phyloP scores from a whole-genome alignment of 78 protist genomes.

The Dictyostelium discoideum region DNA sequence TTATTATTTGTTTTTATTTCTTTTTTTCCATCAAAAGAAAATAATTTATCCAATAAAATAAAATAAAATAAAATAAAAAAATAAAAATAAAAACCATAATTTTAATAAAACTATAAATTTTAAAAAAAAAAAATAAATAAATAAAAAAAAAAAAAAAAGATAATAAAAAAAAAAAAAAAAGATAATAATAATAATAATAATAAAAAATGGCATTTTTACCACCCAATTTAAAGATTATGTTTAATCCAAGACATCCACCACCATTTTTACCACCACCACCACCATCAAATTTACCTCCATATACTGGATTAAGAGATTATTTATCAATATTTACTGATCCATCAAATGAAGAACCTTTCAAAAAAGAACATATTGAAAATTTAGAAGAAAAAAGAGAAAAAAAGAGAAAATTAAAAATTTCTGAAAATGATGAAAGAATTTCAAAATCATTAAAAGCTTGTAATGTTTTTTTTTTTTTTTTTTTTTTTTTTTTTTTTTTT shows the following conservation, averaged over 20 bases:
- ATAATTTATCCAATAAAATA: no score
- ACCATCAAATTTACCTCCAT: slow-evolving; percentile 22
- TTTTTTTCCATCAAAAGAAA: no score
- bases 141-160: no score
- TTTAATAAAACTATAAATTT: no score
- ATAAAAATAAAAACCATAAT: no score
- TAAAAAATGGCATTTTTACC: slow-evolving; percentile 67
- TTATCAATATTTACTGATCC: neutral
- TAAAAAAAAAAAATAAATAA: no score
- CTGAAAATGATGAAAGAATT: slow-evolving; percentile 20
- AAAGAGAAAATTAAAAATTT: neutral
- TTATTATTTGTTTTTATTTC: no score
- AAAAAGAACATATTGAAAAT: neutral
- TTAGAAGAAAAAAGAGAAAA: slow-evolving; percentile 39
- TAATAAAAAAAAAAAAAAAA: no score
- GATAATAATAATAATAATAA: no score
- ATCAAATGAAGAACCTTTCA: slow-evolving; percentile 39
- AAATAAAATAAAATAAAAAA: no score
- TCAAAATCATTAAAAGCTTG: neutral
- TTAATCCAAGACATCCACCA: slow-evolving; percentile 62
- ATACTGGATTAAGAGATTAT: slow-evolving; percentile 52
- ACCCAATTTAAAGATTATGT: slow-evolving; percentile 75
- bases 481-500: neutral
- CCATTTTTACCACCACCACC: slow-evolving; percentile 39
- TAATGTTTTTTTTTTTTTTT: neutral